These are phyloP conservation scores for Ceriops decandra DNA, from an alignment of 345 rosid species.

Conservation along the genomic window DNA sequence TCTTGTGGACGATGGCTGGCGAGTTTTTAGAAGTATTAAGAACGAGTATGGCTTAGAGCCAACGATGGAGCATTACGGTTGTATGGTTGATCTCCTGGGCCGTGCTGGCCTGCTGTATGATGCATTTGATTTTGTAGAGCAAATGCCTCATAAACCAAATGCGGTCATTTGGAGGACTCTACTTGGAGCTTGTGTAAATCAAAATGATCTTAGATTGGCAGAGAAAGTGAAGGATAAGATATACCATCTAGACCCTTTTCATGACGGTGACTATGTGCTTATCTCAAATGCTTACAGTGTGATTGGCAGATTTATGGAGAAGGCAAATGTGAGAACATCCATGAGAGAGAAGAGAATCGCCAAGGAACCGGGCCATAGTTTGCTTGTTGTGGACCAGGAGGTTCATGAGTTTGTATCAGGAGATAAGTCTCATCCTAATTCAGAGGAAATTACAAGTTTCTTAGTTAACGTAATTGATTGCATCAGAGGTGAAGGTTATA, in stretches of 20 bases:
- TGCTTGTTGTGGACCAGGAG: constrained; percentile 28
- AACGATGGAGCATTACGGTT: constrained; percentile 46
- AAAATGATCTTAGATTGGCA: constrained; percentile 35
- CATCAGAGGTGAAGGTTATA: constrained; percentile 38
- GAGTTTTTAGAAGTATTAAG: constrained; percentile 40
- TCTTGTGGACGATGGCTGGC: constrained; percentile 42
- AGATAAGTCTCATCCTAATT: constrained; percentile 39
- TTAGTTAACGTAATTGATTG: constrained; percentile 23
- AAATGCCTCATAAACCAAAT: constrained; percentile 41
- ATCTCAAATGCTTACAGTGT: constrained; percentile 51
- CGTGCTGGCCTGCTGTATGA: constrained; percentile 38
- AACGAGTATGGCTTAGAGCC: constrained; percentile 34
- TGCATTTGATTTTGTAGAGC: constrained; percentile 41
- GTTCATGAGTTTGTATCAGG: constrained; percentile 45
- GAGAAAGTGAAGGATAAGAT: constrained; percentile 39
- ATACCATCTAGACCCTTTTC: constrained; percentile 36
- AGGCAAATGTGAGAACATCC: constrained; percentile 30
- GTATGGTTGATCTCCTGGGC: constrained; percentile 55
- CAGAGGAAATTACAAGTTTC: constrained; percentile 25
- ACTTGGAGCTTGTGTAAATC: constrained; percentile 53
- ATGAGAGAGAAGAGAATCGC: constrained; percentile 43
- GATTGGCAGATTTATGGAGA: constrained; percentile 35
- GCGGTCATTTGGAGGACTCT: constrained; percentile 48
- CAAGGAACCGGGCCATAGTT: constrained; percentile 43
- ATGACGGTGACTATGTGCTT: constrained; percentile 58